A percentile compares a stretch with the other conserved stretches of the same genome.
Evolutionary conservation across 257 asterid species (phyloP).

Genomic region (Coffea eugenioides): DNA sequence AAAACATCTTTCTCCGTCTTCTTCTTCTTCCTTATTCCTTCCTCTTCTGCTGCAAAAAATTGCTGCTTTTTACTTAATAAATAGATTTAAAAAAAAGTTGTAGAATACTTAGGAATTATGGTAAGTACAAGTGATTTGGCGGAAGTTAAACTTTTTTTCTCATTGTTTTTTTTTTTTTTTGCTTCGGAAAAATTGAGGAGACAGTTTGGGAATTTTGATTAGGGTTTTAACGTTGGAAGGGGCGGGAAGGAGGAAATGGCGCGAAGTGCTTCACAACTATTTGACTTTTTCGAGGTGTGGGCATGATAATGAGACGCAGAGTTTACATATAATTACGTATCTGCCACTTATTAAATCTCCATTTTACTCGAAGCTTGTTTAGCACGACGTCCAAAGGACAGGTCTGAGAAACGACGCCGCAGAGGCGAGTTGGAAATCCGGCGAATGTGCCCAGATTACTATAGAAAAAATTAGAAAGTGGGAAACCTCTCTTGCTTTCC

Average conservation of each 20-base stretch:
- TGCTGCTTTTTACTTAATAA: not conserved
- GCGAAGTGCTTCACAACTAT: slow-evolving; percentile 9
- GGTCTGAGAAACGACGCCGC: no score
- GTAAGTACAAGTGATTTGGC: not conserved
- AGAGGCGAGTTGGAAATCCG: no score
- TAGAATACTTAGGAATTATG: no score
- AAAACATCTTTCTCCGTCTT: slow-evolving; percentile 53
- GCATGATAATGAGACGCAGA: not conserved
- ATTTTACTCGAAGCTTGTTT: not conserved
- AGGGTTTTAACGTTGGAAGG: not conserved
- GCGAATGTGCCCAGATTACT: no score
- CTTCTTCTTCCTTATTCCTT: slow-evolving; percentile 11
- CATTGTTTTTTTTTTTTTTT: not conserved
- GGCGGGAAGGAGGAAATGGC: slow-evolving; percentile 44
- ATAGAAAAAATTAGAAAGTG: no score
- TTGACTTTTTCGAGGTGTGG: not conserved
- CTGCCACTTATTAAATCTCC: not conserved
- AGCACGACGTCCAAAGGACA: not conserved
- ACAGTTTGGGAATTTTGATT: not conserved
- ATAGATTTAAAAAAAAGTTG: not conserved
- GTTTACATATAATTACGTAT: not conserved
- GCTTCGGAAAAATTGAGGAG: not conserved
- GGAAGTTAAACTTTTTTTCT: not conserved
- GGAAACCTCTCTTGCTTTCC: no score
- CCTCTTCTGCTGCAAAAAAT: not conserved